phyloP scores from a whole-genome alignment of 371 early-diverging fungal genomes.

The Mucor mucedo region DNA sequence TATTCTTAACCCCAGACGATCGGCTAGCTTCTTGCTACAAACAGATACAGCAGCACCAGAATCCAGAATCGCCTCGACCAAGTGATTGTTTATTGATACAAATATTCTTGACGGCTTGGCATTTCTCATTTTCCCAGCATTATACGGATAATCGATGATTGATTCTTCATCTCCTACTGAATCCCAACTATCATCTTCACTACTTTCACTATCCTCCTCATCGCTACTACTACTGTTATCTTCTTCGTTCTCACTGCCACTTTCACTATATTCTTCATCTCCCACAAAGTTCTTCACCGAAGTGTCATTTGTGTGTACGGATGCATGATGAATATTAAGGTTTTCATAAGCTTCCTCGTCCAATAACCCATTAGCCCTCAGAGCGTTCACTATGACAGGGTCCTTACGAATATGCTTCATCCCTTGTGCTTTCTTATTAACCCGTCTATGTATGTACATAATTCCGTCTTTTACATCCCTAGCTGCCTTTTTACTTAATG shows the following conservation, averaged over 20 bases:
- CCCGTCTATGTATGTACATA: neutral
- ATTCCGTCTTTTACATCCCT: slow-evolving; percentile 8
- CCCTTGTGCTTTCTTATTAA: neutral
- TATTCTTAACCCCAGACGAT: neutral
- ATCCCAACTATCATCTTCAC: neutral
- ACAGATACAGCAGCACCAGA: slow-evolving; percentile 25
- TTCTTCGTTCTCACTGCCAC: neutral
- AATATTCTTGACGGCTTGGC: slow-evolving; percentile 7
- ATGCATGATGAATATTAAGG: too few relatives aligned
- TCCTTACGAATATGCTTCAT: too few relatives aligned
- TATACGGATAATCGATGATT: slow-evolving; percentile 14
- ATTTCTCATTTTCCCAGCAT: neutral
- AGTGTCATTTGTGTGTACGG: too few relatives aligned
- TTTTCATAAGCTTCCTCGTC: neutral
- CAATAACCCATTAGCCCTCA: neutral
- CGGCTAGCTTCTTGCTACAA: slow-evolving; percentile 12
- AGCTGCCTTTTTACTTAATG: neutral
- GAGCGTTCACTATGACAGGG: slow-evolving; percentile 1
- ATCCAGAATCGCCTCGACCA: slow-evolving; percentile 21
- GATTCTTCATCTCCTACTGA: neutral
- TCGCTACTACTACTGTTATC: neutral
- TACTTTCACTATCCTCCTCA: neutral
- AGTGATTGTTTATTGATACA: slow-evolving; percentile 3
- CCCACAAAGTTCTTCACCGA: neutral
- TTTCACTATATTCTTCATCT: neutral